A percentile compares a stretch with the other conserved stretches of the same genome.
Evolutionary conservation across 345 rosid genomes (phyloP).

Genomic region (Boechera stricta): DNA sequence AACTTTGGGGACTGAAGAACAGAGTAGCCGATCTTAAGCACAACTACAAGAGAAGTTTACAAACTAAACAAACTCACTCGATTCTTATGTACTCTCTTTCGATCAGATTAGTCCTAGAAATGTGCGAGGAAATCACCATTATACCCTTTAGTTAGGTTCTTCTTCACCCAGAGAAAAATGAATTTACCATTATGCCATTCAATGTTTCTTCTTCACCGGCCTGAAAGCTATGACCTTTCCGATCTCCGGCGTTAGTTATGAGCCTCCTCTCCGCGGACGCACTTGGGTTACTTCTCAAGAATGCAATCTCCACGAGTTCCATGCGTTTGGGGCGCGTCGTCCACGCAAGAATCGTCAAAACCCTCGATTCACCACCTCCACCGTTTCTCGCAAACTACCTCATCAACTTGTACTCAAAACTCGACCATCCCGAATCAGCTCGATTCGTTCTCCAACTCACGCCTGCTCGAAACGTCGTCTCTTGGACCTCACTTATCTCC

Average conservation of each 20-base stretch:
- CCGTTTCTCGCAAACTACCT: slow-evolving; percentile 66
- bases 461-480: slow-evolving; percentile 70
- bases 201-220: slow-evolving; percentile 9
- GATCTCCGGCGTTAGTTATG: slow-evolving; percentile 51
- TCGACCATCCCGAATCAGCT: slow-evolving; percentile 66
- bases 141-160: slow-evolving; percentile 8
- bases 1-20: slow-evolving; percentile 3
- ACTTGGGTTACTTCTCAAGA: slow-evolving; percentile 54
- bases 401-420: slow-evolving; percentile 77
- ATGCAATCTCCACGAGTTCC: slow-evolving; percentile 61
- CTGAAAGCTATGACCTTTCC: slow-evolving; percentile 18
- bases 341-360: slow-evolving; percentile 64
- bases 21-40: slow-evolving; percentile 16
- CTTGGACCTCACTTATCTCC: slow-evolving; percentile 79
- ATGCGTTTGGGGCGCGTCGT: slow-evolving; percentile 62
- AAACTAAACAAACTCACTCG: not conserved
- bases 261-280: slow-evolving; percentile 49
- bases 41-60: not conserved
- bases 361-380: slow-evolving; percentile 55
- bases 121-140: not conserved
- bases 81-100: not conserved
- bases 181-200: slow-evolving; percentile 25
- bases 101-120: not conserved
- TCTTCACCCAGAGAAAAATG: not conserved
- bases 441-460: slow-evolving; percentile 62